Evolutionary conservation across 106 monocot genomes (phyloP).

Genomic region (Platanthera zijinensis): DNA sequence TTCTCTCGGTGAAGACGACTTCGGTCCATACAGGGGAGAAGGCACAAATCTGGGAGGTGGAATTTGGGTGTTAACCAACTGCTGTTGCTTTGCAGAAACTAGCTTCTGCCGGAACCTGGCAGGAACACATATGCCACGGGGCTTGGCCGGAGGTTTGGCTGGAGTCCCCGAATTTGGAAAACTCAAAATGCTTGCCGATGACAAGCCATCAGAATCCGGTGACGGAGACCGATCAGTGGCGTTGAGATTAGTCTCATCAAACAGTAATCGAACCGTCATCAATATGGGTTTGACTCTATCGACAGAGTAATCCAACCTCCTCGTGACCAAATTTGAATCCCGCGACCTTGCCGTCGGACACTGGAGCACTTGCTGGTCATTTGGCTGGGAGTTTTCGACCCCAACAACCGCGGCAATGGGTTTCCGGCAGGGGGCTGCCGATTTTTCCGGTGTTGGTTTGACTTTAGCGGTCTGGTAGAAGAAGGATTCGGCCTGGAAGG

Average conservation of each 20-base stretch:
- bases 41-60: slow-evolving; percentile 20
- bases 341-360: slow-evolving; percentile 33
- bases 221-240: slow-evolving; percentile 23
- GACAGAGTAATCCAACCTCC: slow-evolving; percentile 39
- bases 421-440: slow-evolving; percentile 31
- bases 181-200: slow-evolving; percentile 38
- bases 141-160: neutral
- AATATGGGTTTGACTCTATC: slow-evolving; percentile 26
- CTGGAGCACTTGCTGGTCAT: slow-evolving; percentile 26
- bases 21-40: slow-evolving; percentile 21
- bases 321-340: slow-evolving; percentile 19
- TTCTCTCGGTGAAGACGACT: slow-evolving; percentile 19
- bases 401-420: slow-evolving; percentile 6
- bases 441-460: slow-evolving; percentile 27
- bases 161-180: slow-evolving; percentile 11
- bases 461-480: slow-evolving; percentile 47
- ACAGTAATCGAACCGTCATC: slow-evolving; percentile 23
- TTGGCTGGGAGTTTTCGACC: slow-evolving; percentile 36
- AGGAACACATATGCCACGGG: slow-evolving; percentile 40
- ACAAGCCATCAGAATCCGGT: slow-evolving; percentile 40
- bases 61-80: neutral
- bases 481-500: slow-evolving; percentile 64
- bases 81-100: neutral
- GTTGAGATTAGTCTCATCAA: slow-evolving; percentile 30
- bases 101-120: slow-evolving; percentile 34